Percentiles rank a stretch among this genome's conserved stretches.
Conservation (phyloP, 1,284 basidiomycete genomes). For the Trichosporon ovoides region DNA sequence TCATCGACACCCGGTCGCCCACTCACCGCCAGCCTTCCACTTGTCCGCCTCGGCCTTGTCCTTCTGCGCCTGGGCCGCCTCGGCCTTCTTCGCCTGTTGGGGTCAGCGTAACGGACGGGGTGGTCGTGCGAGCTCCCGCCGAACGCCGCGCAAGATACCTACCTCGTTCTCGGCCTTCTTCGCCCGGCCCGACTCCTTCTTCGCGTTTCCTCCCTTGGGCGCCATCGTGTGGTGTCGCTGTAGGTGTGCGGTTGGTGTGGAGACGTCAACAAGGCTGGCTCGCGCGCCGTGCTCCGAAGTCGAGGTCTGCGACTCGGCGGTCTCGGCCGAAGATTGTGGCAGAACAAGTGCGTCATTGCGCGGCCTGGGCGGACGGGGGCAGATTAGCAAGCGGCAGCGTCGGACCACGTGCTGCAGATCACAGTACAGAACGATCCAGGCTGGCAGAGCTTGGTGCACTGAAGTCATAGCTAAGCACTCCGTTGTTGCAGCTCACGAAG, state of each 20-base stretch:
- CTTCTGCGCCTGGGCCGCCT: conserved; percentile 31
- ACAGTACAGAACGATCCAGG: too few relatives aligned
- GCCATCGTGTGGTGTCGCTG: conserved; percentile 55
- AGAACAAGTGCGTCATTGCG: not conserved
- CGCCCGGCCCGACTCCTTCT: conserved; percentile 79
- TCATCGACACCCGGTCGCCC: too few relatives aligned
- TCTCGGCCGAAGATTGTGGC: conserved; percentile 6
- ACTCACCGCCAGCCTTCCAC: conserved; percentile 68
- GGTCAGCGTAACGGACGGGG: too few relatives aligned
- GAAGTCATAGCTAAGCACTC: too few relatives aligned
- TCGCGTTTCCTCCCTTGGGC: conserved; percentile 72
- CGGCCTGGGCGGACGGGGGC: too few relatives aligned
- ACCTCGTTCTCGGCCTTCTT: conserved; percentile 91
- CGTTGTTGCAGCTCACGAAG: too few relatives aligned
- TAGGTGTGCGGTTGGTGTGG: not conserved
- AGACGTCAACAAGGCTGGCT: not conserved
- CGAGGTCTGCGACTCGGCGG: not conserved
- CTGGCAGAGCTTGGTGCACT: too few relatives aligned
- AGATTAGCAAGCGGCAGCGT: too few relatives aligned
- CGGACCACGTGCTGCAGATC: too few relatives aligned
- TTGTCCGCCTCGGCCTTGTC: conserved; percentile 63
- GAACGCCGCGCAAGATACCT: conserved; percentile 53
- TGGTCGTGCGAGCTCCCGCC: conserved; percentile 31
- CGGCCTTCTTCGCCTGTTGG: conserved; percentile 58
- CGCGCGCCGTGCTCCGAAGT: not conserved